These are phyloP conservation scores for Candida pseudoviswanathii DNA, from an alignment of 1,139 yeast species.

Conservation along the genomic window DNA sequence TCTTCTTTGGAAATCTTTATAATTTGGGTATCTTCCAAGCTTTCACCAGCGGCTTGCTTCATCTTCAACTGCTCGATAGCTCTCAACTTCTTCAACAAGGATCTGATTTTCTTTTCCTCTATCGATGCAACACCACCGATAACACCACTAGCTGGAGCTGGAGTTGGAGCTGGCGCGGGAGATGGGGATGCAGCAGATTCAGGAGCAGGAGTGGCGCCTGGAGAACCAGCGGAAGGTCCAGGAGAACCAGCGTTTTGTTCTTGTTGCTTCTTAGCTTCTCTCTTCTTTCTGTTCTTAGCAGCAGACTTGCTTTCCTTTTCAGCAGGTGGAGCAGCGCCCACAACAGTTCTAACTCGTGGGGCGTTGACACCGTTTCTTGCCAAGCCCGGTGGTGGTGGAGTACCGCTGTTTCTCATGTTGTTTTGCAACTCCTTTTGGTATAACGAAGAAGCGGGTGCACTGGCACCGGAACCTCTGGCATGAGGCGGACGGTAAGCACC, in stretches of 20 bases:
- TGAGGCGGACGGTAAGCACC: slow-evolving; percentile 98
- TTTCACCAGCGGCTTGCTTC: slow-evolving; percentile 82
- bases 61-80: slow-evolving; percentile 89
- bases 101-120: slow-evolving; percentile 91
- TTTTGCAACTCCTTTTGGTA: slow-evolving; percentile 57
- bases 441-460: slow-evolving; percentile 49
- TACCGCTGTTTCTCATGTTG: slow-evolving; percentile 20
- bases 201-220: slow-evolving; percentile 14
- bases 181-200: slow-evolving; percentile 12
- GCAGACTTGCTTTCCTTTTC: slow-evolving; percentile 62
- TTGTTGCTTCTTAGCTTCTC: slow-evolving; percentile 61
- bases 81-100: slow-evolving; percentile 86
- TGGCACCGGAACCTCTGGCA: slow-evolving; percentile 57
- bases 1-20: slow-evolving; percentile 87
- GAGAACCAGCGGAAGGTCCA: slow-evolving; percentile 10
- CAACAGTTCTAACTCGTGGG: slow-evolving; percentile 36
- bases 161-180: slow-evolving; percentile 20
- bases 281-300: slow-evolving; percentile 75
- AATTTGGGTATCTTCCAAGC: slow-evolving; percentile 89
- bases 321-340: slow-evolving; percentile 47
- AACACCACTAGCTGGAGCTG: slow-evolving; percentile 30
- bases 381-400: slow-evolving; percentile 24
- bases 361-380: slow-evolving; percentile 23
- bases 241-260: slow-evolving; percentile 16
- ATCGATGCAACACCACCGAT: slow-evolving; percentile 65